Percentiles rank a stretch among this genome's conserved stretches.
Conservation (phyloP, 495 filamentous ascomycete species). For the Copromyces sp. region DNA sequence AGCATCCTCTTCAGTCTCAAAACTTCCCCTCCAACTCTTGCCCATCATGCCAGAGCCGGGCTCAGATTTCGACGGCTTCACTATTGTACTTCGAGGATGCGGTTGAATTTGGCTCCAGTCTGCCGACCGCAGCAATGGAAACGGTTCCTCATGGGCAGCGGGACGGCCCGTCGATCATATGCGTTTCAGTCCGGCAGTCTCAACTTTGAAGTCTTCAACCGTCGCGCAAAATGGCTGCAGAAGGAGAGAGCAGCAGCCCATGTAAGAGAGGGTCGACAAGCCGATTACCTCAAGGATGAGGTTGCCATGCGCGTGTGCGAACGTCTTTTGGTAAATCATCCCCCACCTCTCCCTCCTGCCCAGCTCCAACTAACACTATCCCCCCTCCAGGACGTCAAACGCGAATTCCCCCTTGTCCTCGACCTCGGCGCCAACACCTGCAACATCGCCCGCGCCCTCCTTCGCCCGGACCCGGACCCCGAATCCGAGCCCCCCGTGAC, state of each 20-base stretch:
- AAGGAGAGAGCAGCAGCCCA: conserved; percentile 73
- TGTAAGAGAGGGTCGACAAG: conserved; percentile 58
- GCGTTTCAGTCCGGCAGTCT: conserved; percentile 70
- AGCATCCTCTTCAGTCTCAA: background rate
- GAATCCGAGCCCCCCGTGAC: conserved; percentile 39
- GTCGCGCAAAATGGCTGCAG: conserved; percentile 75
- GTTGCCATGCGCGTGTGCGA: conserved; percentile 79
- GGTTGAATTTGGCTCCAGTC: conserved; percentile 16
- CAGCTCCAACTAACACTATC: background rate
- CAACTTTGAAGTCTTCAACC: conserved; percentile 83
- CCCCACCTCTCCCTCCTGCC: background rate
- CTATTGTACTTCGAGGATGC: conserved; percentile 17
- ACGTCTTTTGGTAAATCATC: conserved; percentile 59
- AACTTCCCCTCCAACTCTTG: background rate
- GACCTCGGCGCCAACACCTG: conserved; percentile 94
- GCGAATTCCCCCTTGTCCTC: conserved; percentile 71
- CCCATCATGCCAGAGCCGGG: conserved; percentile 5
- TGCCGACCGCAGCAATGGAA: conserved; percentile 10
- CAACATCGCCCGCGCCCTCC: conserved; percentile 78
- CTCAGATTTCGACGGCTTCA: background rate
- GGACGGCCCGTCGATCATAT: conserved; percentile 43
- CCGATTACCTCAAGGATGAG: conserved; percentile 90
- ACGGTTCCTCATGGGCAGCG: background rate
- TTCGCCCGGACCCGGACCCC: conserved; percentile 52
- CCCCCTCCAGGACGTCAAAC: conserved; percentile 69